A percentile compares a stretch with the other conserved stretches of the same genome.
phyloP scores from a whole-genome alignment of 1,284 basidiomycete species.

The Irpex lacteus region DNA sequence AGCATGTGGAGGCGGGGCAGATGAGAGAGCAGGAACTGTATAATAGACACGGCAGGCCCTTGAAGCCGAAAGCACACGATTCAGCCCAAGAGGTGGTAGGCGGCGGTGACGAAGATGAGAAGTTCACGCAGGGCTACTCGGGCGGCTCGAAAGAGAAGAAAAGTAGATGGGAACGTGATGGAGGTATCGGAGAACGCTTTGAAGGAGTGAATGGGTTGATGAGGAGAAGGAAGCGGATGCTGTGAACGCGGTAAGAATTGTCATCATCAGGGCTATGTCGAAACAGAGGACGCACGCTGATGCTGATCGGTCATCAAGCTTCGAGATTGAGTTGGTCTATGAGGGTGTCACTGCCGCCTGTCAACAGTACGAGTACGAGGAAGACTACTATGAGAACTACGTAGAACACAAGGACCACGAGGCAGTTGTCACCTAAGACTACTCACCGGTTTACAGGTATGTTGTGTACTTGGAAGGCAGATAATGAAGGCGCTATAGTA shows the following conservation, averaged over 20 bases:
- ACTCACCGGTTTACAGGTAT: no score
- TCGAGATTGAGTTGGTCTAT: constrained; percentile 2
- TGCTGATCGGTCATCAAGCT: not conserved
- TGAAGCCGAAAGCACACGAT: constrained; percentile 21
- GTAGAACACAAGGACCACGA: no score
- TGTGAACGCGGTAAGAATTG: constrained; percentile 6
- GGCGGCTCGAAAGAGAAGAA: not conserved
- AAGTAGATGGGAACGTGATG: not conserved
- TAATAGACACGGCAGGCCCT: constrained; percentile 8
- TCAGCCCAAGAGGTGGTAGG: not conserved
- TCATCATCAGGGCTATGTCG: not conserved
- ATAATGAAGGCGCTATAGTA: no score
- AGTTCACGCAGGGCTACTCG: not conserved
- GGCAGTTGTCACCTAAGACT: no score
- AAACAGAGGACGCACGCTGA: not conserved
- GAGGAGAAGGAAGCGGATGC: not conserved
- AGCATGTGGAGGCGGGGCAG: constrained; percentile 3
- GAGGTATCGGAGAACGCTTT: not conserved
- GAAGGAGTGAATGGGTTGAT: no score
- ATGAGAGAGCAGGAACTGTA: constrained; percentile 6
- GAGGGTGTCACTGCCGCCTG: no score
- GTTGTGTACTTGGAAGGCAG: no score
- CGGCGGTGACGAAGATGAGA: constrained; percentile 3
- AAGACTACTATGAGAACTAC: no score
- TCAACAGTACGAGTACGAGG: no score